Percentiles rank a stretch among this genome's conserved stretches.
phyloP scores from a whole-genome alignment of 768 basidiomycete genomes.

The Tulasnella sp. region DNA sequence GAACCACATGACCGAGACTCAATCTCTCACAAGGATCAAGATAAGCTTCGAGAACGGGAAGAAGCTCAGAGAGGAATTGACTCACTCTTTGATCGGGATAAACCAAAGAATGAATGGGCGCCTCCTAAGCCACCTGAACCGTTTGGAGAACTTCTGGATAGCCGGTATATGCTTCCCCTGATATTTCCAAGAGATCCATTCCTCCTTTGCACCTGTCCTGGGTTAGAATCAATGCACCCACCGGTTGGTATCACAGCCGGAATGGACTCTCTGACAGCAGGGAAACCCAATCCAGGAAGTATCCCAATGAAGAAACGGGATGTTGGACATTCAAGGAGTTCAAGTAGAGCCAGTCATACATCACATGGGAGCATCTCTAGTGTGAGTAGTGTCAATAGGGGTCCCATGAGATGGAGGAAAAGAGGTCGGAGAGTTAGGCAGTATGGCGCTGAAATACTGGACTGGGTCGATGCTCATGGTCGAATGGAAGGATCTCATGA shows the following conservation, averaged over 20 bases:
- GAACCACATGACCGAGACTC: conserved; percentile 24
- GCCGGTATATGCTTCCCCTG: conserved; percentile 83
- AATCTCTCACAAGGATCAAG: conserved; percentile 21
- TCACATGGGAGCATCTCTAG: conserved; percentile 10
- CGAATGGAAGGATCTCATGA: not conserved
- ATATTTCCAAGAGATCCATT: conserved; percentile 73
- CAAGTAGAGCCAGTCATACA: conserved; percentile 2
- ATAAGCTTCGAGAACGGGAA: conserved; percentile 25
- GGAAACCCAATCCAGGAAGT: not conserved
- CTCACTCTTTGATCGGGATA: conserved; percentile 56
- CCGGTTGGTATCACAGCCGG: conserved; percentile 7
- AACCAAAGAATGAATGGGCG: conserved; percentile 59
- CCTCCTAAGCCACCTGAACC: conserved; percentile 66
- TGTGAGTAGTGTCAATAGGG: conserved; percentile 6
- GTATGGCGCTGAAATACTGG: conserved; percentile 1
- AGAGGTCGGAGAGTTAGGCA: conserved; percentile 1
- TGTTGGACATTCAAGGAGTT: conserved; percentile 4
- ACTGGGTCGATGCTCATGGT: too few relatives aligned
- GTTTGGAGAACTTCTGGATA: conserved; percentile 84
- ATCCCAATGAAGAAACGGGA: not conserved
- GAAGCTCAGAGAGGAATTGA: conserved; percentile 51
- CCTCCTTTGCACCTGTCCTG: conserved; percentile 57
- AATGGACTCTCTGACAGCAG: conserved; percentile 1
- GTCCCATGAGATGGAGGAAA: conserved; percentile 14
- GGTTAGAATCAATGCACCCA: conserved; percentile 14